These are phyloP conservation scores for Apostasia shenzhenica DNA, from an alignment of 106 monocot genomes.

Conservation along the genomic window DNA sequence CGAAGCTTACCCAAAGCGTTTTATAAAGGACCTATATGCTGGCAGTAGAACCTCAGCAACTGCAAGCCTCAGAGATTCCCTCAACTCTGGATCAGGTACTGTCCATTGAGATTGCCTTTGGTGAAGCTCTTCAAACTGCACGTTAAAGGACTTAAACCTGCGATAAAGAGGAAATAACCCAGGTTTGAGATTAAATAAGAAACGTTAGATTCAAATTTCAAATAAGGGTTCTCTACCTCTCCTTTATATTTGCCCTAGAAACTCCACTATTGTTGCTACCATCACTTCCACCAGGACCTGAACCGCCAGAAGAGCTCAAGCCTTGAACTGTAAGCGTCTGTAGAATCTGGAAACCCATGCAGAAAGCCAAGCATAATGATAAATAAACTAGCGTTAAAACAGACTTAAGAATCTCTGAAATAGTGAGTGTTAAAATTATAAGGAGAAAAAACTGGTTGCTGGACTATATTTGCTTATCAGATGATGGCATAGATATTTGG, in stretches of 20 bases:
- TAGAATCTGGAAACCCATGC: constrained; percentile 24
- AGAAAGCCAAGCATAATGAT: not conserved
- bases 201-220: not conserved
- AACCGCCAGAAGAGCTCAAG: constrained; percentile 13
- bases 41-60: constrained; percentile 67
- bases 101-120: constrained; percentile 44
- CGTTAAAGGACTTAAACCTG: constrained; percentile 47
- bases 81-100: constrained; percentile 53
- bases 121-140: constrained; percentile 48
- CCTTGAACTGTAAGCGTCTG: constrained; percentile 33
- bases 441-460: not conserved
- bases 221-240: constrained; percentile 18
- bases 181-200: not conserved
- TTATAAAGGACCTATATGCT: constrained; percentile 59
- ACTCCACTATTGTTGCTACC: constrained; percentile 45
- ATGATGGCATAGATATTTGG: no score
- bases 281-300: constrained; percentile 8
- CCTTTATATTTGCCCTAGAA: constrained; percentile 39
- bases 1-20: constrained; percentile 51
- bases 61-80: constrained; percentile 53
- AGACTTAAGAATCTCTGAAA: not conserved
- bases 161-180: not conserved
- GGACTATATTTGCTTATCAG: no score
- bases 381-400: not conserved
- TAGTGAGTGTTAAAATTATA: not conserved